phyloP scores from a whole-genome alignment of 306 rosid genomes.

The Cicer judaicum region DNA sequence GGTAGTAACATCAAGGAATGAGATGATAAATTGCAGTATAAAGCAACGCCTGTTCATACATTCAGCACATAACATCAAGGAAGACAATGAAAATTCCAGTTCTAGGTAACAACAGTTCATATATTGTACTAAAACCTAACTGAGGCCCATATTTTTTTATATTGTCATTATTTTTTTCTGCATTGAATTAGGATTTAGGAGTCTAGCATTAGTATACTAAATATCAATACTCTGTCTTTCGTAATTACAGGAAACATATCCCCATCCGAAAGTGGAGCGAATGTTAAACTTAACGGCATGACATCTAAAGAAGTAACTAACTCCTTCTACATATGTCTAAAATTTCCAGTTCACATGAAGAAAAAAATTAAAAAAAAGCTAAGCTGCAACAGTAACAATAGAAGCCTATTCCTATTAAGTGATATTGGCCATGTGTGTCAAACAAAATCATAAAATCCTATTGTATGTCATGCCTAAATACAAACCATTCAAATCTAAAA shows the following conservation, averaged over 20 bases:
- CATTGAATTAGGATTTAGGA: not conserved
- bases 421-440: too few relatives aligned
- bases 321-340: too few relatives aligned
- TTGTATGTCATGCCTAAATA: too few relatives aligned
- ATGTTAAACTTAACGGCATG: too few relatives aligned
- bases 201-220: not conserved
- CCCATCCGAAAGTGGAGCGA: too few relatives aligned
- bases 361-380: too few relatives aligned
- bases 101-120: not conserved
- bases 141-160: not conserved
- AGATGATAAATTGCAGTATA: conserved; percentile 13
- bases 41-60: not conserved
- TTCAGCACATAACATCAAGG: conserved; percentile 33
- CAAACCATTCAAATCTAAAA: too few relatives aligned
- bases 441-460: too few relatives aligned
- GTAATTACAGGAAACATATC: not conserved
- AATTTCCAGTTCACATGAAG: too few relatives aligned
- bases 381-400: too few relatives aligned
- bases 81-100: conserved; percentile 23
- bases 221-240: not conserved
- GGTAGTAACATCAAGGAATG: conserved; percentile 33
- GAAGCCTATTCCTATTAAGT: too few relatives aligned
- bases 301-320: too few relatives aligned
- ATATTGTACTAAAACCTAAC: not conserved
- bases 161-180: not conserved